phyloP scores from a whole-genome alignment of 2,329 filamentous ascomycete genomes.

The Cladophialophora exuberans region DNA sequence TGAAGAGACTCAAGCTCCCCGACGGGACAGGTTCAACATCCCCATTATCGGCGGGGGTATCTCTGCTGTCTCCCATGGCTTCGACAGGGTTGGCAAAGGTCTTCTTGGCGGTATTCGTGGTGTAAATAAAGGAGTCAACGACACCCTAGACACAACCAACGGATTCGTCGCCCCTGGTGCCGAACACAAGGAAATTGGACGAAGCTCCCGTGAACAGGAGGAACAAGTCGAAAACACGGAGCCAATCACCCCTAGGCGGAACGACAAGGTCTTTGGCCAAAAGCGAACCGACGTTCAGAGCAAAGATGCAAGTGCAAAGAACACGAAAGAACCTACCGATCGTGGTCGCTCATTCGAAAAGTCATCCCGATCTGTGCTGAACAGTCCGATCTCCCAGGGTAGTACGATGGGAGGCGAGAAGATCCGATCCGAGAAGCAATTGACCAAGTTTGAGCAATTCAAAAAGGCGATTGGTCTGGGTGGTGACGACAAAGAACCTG shows the following conservation, averaged over 20 bases:
- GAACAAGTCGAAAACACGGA: not conserved
- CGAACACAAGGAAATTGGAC: slow-evolving; percentile 3
- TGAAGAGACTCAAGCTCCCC: slow-evolving; percentile 32
- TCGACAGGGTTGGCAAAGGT: slow-evolving; percentile 49
- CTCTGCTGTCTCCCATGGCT: slow-evolving; percentile 54
- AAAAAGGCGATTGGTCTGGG: slow-evolving; percentile 28
- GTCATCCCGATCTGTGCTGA: not conserved
- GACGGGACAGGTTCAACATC: slow-evolving; percentile 41
- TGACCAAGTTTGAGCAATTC: slow-evolving; percentile 27
- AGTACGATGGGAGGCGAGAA: slow-evolving; percentile 28
- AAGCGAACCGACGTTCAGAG: slow-evolving; percentile 8
- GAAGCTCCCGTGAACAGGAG: slow-evolving; percentile 11
- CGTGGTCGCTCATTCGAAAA: slow-evolving; percentile 15
- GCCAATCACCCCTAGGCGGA: not conserved
- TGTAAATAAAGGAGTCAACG: slow-evolving; percentile 43
- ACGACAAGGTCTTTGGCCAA: slow-evolving; percentile 8
- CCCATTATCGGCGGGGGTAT: slow-evolving; percentile 56
- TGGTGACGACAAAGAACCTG: slow-evolving; percentile 28
- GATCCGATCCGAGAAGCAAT: slow-evolving; percentile 16
- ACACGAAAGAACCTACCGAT: not conserved
- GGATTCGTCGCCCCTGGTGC: slow-evolving; percentile 36
- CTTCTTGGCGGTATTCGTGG: slow-evolving; percentile 49
- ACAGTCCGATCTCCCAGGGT: slow-evolving; percentile 27
- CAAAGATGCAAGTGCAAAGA: slow-evolving; percentile 20
- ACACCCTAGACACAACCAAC: slow-evolving; percentile 39